phyloP scores from a whole-genome alignment of 2,329 filamentous ascomycete genomes.

The Colletotrichum nymphaeae region DNA sequence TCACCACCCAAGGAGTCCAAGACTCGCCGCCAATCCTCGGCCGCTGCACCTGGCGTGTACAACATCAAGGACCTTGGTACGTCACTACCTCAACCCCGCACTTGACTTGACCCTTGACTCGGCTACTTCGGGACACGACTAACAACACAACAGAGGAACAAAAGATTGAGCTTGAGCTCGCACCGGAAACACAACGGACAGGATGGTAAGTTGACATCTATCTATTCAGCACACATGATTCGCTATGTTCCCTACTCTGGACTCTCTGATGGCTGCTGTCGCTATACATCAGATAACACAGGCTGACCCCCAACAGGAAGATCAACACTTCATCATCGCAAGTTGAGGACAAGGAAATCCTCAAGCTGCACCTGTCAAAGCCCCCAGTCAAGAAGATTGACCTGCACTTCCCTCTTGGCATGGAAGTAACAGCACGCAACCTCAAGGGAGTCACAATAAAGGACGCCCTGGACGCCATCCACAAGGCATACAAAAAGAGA shows the following conservation, averaged over 20 bases:
- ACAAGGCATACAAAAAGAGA: slow-evolving; percentile 98
- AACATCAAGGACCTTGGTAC: slow-evolving; percentile 90
- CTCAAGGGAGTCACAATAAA: slow-evolving; percentile 96
- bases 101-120: not conserved
- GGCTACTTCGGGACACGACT: slow-evolving; percentile 21
- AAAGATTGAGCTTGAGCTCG: slow-evolving; percentile 77
- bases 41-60: slow-evolving; percentile 75
- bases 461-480: slow-evolving; percentile 93
- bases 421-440: slow-evolving; percentile 90
- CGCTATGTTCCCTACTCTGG: not conserved
- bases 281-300: not conserved
- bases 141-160: slow-evolving; percentile 72
- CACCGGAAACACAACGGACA: slow-evolving; percentile 85
- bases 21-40: slow-evolving; percentile 56
- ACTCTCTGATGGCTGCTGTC: no score
- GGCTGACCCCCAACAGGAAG: slow-evolving; percentile 72
- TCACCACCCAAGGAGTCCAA: slow-evolving; percentile 71
- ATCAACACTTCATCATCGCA: slow-evolving; percentile 86
- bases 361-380: slow-evolving; percentile 83
- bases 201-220: slow-evolving; percentile 75
- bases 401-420: slow-evolving; percentile 88
- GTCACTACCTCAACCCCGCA: slow-evolving; percentile 44
- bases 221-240: no score
- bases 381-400: slow-evolving; percentile 95
- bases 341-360: slow-evolving; percentile 84